Conservation (phyloP, 257 asterid genomes). For the Nicotiana tomentosiformis region DNA sequence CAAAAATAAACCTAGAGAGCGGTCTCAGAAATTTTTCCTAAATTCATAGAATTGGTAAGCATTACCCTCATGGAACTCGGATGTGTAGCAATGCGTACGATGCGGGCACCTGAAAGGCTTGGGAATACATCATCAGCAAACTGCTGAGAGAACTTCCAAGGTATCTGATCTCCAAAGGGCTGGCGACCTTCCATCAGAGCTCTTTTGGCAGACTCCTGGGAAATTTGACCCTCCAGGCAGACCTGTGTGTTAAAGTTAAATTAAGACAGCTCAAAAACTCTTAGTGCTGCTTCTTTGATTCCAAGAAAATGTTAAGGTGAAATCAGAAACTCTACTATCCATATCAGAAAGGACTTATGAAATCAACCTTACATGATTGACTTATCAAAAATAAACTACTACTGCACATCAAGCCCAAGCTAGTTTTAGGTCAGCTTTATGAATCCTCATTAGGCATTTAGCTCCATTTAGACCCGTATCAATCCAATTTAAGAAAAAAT, state of each 20-base stretch:
- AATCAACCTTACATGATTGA: slow-evolving; percentile 9
- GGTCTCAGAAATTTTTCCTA: neutral
- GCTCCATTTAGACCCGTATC: neutral
- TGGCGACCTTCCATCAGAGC: slow-evolving; percentile 63
- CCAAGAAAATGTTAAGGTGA: neutral
- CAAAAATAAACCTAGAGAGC: neutral
- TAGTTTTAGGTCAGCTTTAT: neutral
- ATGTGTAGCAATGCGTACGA: slow-evolving; percentile 96
- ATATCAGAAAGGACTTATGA: neutral
- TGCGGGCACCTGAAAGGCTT: slow-evolving; percentile 90
- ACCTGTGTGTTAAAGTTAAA: slow-evolving; percentile 32
- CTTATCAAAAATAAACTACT: neutral
- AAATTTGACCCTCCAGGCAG: slow-evolving; percentile 86
- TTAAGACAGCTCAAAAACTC: neutral
- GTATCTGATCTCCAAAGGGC: slow-evolving; percentile 92
- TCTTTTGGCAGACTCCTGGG: slow-evolving; percentile 60
- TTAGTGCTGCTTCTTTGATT: neutral
- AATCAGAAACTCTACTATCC: neutral
- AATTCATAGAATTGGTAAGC: neutral
- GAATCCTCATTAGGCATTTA: neutral
- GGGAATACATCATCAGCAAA: slow-evolving; percentile 71
- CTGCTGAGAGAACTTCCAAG: slow-evolving; percentile 90
- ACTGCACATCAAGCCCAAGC: neutral
- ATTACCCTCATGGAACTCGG: slow-evolving; percentile 96
- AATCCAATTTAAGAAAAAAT: slow-evolving; percentile 1